Evolutionary conservation across 139 green algal genomes (phyloP), one percentile per base, ranked within the genome.

Genomic region (Chlorella sp.): DNA sequence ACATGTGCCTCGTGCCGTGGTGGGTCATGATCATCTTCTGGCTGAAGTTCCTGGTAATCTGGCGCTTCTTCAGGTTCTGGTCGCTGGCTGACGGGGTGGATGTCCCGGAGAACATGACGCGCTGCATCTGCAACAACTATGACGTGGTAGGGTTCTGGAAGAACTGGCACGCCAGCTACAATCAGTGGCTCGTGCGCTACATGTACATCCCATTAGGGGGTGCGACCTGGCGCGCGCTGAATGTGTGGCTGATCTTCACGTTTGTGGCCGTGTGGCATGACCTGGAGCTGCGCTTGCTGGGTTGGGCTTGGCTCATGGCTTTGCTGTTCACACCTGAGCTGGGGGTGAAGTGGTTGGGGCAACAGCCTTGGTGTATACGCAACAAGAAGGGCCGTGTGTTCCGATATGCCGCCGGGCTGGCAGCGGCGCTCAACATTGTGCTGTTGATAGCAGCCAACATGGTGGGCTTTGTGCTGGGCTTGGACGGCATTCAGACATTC

Each of bases 221-320:
- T n/a, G 35, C 65, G 10, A 55, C 42, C 42, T 2, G 32, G 27
- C 1, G 61, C 5, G 10, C 85, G 22, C 55, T 91, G 17, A 91
- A 86, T 71, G 85, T 97, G 33, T 98, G 94, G 94, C 63, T 79
- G 23, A 90, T 98, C 36, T 98, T 98, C 80, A 90, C 90, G 1
- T 98, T 98, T 83, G 94, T 98, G 35, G 94, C 89, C 6, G 27
- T 96, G 27, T 98, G 94, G 93, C 94, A 98, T 79, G 94, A 98
- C 76, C 60, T 98, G 30, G 92, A 98, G 77, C 35, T 62, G 81
- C 80, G 77, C 0, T 74, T 96, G 33, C 59, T 97, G 14, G 75
- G 75, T 61, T 97, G 92, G 92, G 91, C 89, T 6, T 94, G 86
- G 85, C 76, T 96, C 2, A 92, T 93, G 64, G 88, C 83, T 4